phyloP scores from a whole-genome alignment of 2,329 filamentous ascomycete genomes.

The Ascomycota sp. region DNA sequence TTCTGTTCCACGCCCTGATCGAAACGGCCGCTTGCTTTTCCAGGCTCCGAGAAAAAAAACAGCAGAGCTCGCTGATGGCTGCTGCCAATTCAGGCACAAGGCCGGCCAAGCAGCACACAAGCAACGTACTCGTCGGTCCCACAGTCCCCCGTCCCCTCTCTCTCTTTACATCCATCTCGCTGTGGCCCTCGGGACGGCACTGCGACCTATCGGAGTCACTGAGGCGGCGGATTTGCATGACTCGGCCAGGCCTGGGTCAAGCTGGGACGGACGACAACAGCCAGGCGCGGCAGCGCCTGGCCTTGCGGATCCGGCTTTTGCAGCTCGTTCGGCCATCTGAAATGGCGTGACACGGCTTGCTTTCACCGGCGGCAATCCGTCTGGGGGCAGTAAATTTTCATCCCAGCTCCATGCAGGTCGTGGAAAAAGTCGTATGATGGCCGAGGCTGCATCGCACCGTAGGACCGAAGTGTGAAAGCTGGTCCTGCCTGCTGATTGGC shows the following conservation, averaged over 20 bases:
- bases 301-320: not conserved
- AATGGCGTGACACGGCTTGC: slow-evolving; percentile 5
- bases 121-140: not conserved
- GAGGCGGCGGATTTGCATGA: not conserved
- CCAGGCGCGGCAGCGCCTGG: not conserved
- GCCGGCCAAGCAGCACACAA: too few species aligned
- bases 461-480: not conserved
- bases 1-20: too few species aligned
- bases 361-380: not conserved
- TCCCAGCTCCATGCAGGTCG: slow-evolving; percentile 3
- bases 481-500: too few species aligned
- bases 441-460: slow-evolving; percentile 11
- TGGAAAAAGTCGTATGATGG: slow-evolving; percentile 16
- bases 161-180: not conserved
- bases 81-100: not conserved
- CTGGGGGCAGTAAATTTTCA: slow-evolving; percentile 2
- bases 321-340: not conserved
- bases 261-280: not conserved
- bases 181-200: too few species aligned
- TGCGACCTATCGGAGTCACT: too few species aligned
- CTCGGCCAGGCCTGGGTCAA: not conserved
- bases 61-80: not conserved
- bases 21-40: too few species aligned
- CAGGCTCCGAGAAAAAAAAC: not conserved
- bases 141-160: not conserved